These are phyloP conservation scores for Cyclotella baltica DNA, from an alignment of 108 stramenopile species.

Conservation along the genomic window DNA sequence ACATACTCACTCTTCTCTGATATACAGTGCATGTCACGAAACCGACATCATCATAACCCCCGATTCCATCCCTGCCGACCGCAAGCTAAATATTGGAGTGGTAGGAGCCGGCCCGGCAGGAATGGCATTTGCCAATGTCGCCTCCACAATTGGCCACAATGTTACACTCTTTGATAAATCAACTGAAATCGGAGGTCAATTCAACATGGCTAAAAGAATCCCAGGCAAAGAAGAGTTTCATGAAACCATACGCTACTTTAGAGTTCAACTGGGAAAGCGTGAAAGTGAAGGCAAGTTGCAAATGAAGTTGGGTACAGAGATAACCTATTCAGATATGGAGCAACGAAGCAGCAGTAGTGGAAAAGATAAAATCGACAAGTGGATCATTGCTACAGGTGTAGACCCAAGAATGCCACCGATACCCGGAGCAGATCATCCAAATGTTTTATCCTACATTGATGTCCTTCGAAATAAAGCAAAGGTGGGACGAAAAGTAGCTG, in stretches of 20 bases:
- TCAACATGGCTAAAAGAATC: constrained; percentile 97
- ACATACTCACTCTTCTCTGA: not conserved
- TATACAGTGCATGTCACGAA: constrained; percentile 91
- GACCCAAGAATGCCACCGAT: constrained; percentile 85
- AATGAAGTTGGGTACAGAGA: constrained; percentile 59
- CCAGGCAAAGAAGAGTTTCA: constrained; percentile 99
- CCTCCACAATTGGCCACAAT: constrained; percentile 87
- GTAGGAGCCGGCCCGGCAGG: constrained; percentile 98
- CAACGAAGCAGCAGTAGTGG: constrained; percentile 19
- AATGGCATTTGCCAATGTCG: constrained; percentile 87
- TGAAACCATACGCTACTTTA: constrained; percentile 96
- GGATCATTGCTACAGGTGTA: constrained; percentile 96
- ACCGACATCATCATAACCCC: constrained; percentile 69
- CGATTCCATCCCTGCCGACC: constrained; percentile 44
- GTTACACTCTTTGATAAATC: constrained; percentile 92
- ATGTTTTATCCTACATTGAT: constrained; percentile 96
- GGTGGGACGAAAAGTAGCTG: constrained; percentile 90
- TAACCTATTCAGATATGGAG: constrained; percentile 69
- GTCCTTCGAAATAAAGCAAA: constrained; percentile 80
- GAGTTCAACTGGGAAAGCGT: constrained; percentile 58
- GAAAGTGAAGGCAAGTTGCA: constrained; percentile 41
- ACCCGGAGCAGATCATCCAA: constrained; percentile 88
- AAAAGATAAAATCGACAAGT: constrained; percentile 69
- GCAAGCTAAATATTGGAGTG: constrained; percentile 84
- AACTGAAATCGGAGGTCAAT: constrained; percentile 91